Base-by-base conservation (phyloP, 2,329 filamentous ascomycete species). In the Metarhizium anisopliae region DNA sequence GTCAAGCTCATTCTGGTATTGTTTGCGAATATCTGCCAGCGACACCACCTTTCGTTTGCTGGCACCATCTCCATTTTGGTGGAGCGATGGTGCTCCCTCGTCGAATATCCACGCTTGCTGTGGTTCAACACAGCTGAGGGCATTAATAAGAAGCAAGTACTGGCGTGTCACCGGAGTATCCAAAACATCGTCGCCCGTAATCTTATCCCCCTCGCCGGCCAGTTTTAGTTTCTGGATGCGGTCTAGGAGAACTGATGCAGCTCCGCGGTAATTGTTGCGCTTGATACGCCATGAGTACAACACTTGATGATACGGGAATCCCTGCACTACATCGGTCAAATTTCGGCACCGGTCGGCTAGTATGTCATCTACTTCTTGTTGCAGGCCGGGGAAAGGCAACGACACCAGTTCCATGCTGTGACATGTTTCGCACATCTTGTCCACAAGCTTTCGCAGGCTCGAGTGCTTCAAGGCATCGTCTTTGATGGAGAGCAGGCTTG, bases 141-240 rank as follows among this genome's bases (percentile, higher is more conserved):
- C 86, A 68, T 99, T 99, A 74, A 99, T 95, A 49, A 99, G 81
- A 59, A 91, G 80, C n/a, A 97, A 75, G 64, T 95, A 94, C 65
- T 90, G 87, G 62, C 88, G 83, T 50, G 86, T 84, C 36, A 89
- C 78, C 0, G 79, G 77, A 0, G 83, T 86, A 62, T 86, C 83
- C 11, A 84, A 73, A 4, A 77, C 75, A 59, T 85, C 83, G 18
- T 79, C 78, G 4, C 74, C 74, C 1, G 73, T 63, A n/a, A 80
- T 70, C 59, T 75, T 77, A 58, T 86, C 81, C 3, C 80, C 82
- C 60, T 84, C 80, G 29, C 82, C 81, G 0, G 81, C 76, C 30
- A 75, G 73, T 58, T 79, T 77, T 16, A 88, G 74, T 67, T 82
- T 83, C 61, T 84, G 80, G 54, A 88, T 78, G 40, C 83, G 77